Percentiles rank a stretch among this genome's conserved stretches.
phyloP scores from a whole-genome alignment of 140 eudicot genomes.

The Bidens hawaiensis region DNA sequence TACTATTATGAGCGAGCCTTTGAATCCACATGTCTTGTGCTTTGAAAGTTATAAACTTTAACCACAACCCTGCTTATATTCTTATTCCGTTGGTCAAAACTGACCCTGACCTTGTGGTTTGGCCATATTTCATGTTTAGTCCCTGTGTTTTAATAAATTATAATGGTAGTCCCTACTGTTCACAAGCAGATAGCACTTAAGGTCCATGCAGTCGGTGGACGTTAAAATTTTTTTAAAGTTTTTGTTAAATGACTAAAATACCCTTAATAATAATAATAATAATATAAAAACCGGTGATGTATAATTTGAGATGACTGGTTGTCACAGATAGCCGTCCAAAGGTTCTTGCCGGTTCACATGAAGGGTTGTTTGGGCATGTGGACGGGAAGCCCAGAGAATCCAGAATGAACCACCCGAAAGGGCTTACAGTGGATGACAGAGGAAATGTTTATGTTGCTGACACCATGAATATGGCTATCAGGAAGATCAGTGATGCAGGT shows the following conservation, averaged over 20 bases:
- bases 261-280: no score
- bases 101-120: no score
- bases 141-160: no score
- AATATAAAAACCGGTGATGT: not conserved
- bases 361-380: constrained; percentile 85
- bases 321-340: constrained; percentile 82
- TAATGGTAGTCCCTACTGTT: no score
- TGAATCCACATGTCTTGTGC: constrained; percentile 24
- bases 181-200: no score
- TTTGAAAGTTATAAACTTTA: not conserved
- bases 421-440: constrained; percentile 64
- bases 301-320: constrained; percentile 7
- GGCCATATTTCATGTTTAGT: no score
- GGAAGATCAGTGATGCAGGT: constrained; percentile 86
- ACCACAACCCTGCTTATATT: constrained; percentile 6
- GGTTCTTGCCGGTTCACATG: constrained; percentile 79
- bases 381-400: constrained; percentile 95
- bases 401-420: constrained; percentile 85
- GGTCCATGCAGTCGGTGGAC: no score
- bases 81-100: constrained; percentile 9
- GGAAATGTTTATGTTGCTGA: constrained; percentile 93
- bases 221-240: no score
- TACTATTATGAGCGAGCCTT: constrained; percentile 18
- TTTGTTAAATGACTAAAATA: no score
- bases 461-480: constrained; percentile 88